Base-by-base conservation (phyloP, 2,329 filamentous ascomycete species). In the Gaeumannomyces tritici region DNA sequence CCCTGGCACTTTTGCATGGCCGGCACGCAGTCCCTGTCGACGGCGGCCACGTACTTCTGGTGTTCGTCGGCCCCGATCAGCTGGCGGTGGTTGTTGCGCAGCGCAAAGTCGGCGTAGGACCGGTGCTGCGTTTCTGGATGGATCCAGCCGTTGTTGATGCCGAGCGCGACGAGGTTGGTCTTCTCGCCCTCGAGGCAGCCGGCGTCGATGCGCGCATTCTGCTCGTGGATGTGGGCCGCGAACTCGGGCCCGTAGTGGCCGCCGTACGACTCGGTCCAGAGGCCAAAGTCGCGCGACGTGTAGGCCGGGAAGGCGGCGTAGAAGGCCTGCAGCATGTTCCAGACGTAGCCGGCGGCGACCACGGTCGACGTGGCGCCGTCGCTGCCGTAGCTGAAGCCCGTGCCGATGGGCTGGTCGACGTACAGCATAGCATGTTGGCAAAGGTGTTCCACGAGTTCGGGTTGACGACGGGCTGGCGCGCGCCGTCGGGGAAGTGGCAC, bases 291-390 rank as follows among this genome's bases (percentile, higher is more conserved):
- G 56, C 81, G 29, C 12, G 33, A 80, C 69, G 82, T 79, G 68
- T 89, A 88, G 33, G 79, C 77, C 0, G 84, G 85, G 63, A 89
- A 89, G 33, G 84, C 80, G 5, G 81, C 77, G 62, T 86, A 84
- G 77, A 86, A 90, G 1, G 79, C 78, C 68, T 86, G 83, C 59
- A 84, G 70, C n/a, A 85, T 73, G 3, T 75, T 78, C 83, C 82
- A 86, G n/a, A 85, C 76, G 59, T 57, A 29, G 1, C n/a, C 54
- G 2, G 60, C 60, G 1, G 60, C 55, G 6, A 55, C 33, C 26
- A 24, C 62, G 57, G 55, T 65, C 63, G 62, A 62, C 59, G 51
- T 63, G 57, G 42, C 62, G 59, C 59, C 61, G 35, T 58, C 60
- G 42, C 35, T 63, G 35, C 29, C 57, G 61, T 62, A 63, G n/a